Conservation (phyloP, 73 alveolate species). For the Symbiodinium pilosum region DNA sequence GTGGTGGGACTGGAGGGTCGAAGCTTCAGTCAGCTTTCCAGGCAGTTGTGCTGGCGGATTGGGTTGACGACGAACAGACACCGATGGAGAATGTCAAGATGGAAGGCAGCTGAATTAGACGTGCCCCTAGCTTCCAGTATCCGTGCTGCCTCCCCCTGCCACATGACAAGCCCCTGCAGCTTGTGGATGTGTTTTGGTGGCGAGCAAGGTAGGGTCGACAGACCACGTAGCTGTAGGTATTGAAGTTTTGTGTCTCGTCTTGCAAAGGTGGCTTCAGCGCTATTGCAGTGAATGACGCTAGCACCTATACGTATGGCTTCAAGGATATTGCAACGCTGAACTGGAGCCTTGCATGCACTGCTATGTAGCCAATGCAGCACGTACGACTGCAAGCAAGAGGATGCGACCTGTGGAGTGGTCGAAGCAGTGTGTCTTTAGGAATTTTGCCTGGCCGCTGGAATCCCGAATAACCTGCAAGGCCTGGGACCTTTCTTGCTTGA, state of each 20-base stretch:
- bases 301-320: slow-evolving; percentile 50
- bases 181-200: not conserved
- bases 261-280: slow-evolving; percentile 64
- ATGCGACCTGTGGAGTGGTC: not conserved
- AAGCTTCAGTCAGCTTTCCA: not conserved
- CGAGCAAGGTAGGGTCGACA: not conserved
- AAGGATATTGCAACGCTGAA: slow-evolving; percentile 55
- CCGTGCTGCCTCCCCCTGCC: too few species aligned
- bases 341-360: not conserved
- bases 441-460: slow-evolving; percentile 1
- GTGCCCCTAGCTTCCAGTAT: not conserved
- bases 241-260: not conserved
- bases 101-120: not conserved
- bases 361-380: not conserved
- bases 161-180: not conserved
- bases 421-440: not conserved
- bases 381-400: too few species aligned
- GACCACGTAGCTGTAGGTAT: too few species aligned
- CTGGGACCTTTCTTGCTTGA: not conserved
- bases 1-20: not conserved
- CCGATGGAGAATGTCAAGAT: slow-evolving; percentile 40
- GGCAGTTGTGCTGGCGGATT: slow-evolving; percentile 65
- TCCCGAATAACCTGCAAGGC: slow-evolving; percentile 62
- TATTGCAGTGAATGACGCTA: slow-evolving; percentile 27
- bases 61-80: slow-evolving; percentile 28